Conservation (phyloP, 2,329 filamentous ascomycete genomes). For the Beauveria australis region DNA sequence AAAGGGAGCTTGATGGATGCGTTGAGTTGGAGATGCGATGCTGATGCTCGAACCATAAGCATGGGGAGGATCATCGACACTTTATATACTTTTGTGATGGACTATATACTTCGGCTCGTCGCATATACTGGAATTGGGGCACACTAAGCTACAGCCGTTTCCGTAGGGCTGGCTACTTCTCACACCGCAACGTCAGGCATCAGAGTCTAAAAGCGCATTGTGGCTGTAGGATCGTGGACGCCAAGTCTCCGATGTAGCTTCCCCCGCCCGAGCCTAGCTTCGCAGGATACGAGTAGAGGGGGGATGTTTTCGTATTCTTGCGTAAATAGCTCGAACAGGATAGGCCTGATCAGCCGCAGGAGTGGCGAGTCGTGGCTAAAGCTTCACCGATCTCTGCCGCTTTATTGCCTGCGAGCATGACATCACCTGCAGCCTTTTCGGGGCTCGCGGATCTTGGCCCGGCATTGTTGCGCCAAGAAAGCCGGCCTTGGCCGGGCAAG, state of each 20-base stretch:
- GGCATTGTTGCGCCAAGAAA: not conserved
- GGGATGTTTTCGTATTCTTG: not conserved
- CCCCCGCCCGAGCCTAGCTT: not conserved
- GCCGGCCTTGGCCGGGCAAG: too few species aligned
- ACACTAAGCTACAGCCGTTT: not conserved
- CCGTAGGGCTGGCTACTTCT: not conserved
- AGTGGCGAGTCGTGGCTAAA: not conserved
- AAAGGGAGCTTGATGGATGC: not conserved
- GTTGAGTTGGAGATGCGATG: not conserved
- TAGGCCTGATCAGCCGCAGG: not conserved
- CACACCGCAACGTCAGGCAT: not conserved
- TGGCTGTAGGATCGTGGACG: not conserved
- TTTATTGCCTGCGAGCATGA: not conserved
- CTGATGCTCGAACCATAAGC: not conserved
- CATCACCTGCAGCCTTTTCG: not conserved
- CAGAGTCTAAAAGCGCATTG: not conserved
- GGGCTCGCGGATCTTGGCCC: not conserved
- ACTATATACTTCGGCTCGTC: not conserved
- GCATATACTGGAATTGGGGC: not conserved
- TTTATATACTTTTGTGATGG: not conserved
- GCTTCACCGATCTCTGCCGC: conserved; percentile 7
- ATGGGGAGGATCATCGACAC: not conserved
- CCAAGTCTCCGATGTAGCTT: not conserved
- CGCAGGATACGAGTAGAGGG: not conserved
- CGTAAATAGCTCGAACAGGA: not conserved